Evolutionary conservation across 345 rosid genomes (phyloP).

Genomic region (Sonneratia caseolaris): DNA sequence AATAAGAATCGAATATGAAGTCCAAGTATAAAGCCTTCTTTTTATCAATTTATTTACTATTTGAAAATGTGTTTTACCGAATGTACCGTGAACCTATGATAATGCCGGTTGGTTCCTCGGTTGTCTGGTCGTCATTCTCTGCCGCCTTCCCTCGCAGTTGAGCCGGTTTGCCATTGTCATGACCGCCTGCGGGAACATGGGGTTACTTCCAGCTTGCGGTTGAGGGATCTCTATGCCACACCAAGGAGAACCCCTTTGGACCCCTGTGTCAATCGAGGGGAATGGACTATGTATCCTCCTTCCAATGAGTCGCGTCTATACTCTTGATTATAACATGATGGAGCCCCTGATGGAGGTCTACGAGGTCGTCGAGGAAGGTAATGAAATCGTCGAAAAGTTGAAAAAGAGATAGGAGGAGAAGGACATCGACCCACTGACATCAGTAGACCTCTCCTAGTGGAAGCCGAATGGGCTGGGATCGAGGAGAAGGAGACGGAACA

Average conservation of each 20-base stretch:
- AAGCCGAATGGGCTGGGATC: constrained; percentile 91
- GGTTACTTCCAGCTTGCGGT: constrained; percentile 68
- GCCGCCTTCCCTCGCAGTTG: constrained; percentile 68
- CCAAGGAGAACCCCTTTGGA: constrained; percentile 62
- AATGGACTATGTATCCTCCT: constrained; percentile 81
- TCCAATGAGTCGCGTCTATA: constrained; percentile 89
- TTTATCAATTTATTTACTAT: no score
- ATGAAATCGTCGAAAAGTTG: constrained; percentile 49
- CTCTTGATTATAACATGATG: constrained; percentile 97
- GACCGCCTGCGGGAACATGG: constrained; percentile 88
- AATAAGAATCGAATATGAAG: no score
- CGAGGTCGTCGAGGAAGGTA: constrained; percentile 65
- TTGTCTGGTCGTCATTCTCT: constrained; percentile 50
- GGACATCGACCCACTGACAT: constrained; percentile 12
- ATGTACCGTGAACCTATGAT: neutral
- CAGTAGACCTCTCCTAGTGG: constrained; percentile 68
- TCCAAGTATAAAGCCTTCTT: no score
- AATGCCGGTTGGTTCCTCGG: constrained; percentile 59
- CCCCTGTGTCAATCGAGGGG: constrained; percentile 53
- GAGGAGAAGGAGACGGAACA: constrained; percentile 87
- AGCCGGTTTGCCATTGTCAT: constrained; percentile 69
- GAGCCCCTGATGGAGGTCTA: constrained; percentile 79
- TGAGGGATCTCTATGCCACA: constrained; percentile 72
- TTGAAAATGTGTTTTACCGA: no score
- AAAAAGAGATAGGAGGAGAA: constrained; percentile 6